A percentile compares a stretch with the other conserved stretches of the same genome.
phyloP scores from a whole-genome alignment of 352 stramenopile genomes.

The Globisporangium barbulae region DNA sequence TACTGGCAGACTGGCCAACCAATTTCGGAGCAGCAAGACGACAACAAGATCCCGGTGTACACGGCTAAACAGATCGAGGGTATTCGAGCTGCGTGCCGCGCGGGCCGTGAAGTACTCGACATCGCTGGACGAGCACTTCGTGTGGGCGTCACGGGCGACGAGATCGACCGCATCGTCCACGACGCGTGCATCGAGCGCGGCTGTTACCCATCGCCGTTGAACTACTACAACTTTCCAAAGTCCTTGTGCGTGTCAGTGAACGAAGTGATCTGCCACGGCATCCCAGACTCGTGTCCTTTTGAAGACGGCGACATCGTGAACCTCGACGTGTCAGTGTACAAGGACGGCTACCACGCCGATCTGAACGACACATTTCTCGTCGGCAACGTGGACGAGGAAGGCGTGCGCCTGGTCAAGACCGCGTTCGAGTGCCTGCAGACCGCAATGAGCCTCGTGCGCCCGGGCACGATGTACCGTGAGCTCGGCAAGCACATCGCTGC shows the following conservation, averaged over 20 bases:
- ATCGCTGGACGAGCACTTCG: slow-evolving; percentile 86
- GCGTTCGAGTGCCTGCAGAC: slow-evolving; percentile 92
- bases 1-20: slow-evolving; percentile 88
- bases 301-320: slow-evolving; percentile 98
- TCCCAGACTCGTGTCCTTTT: slow-evolving; percentile 94
- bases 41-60: slow-evolving; percentile 92
- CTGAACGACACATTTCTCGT: slow-evolving; percentile 98
- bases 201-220: slow-evolving; percentile 97
- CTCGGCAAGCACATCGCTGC: slow-evolving; percentile 93
- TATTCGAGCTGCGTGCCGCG: slow-evolving; percentile 89
- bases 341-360: slow-evolving; percentile 97
- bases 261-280: slow-evolving; percentile 97
- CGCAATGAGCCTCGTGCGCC: slow-evolving; percentile 89
- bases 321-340: slow-evolving; percentile 97
- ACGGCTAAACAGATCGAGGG: slow-evolving; percentile 91
- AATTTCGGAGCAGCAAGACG: slow-evolving; percentile 58
- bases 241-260: slow-evolving; percentile 90
- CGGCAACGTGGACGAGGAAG: slow-evolving; percentile 94
- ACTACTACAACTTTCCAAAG: slow-evolving; percentile 98
- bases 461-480: slow-evolving; percentile 95
- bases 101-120: slow-evolving; percentile 94
- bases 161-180: slow-evolving; percentile 97
- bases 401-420: slow-evolving; percentile 89
- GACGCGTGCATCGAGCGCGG: slow-evolving; percentile 88
- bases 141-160: slow-evolving; percentile 93